Conservation (phyloP, 148 eudicot genomes). For the Polygonum aviculare region DNA sequence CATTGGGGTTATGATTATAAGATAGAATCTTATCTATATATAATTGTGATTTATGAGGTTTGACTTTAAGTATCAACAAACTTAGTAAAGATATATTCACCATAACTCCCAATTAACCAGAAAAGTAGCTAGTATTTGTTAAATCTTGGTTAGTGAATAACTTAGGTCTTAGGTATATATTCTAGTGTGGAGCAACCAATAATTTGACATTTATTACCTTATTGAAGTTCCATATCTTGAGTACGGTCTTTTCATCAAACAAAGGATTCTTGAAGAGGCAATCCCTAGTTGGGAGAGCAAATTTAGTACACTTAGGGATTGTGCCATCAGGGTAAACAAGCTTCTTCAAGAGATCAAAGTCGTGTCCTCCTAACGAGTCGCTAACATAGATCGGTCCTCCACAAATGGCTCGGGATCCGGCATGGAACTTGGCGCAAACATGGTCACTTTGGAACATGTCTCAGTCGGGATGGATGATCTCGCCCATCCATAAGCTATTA, state of each 20-base stretch:
- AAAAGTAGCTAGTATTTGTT: too few relatives aligned
- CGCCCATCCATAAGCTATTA: constrained; percentile 73
- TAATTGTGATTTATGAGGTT: too few relatives aligned
- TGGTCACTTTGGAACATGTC: constrained; percentile 69
- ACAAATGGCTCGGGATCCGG: constrained; percentile 60
- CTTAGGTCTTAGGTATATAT: too few relatives aligned
- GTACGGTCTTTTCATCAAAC: constrained; percentile 37
- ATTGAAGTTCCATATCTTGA: constrained; percentile 68
- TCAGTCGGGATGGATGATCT: constrained; percentile 67
- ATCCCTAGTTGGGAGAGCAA: constrained; percentile 61
- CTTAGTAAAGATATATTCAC: too few relatives aligned
- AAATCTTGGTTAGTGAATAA: too few relatives aligned
- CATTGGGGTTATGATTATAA: too few relatives aligned
- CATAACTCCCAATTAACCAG: too few relatives aligned
- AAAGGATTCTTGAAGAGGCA: constrained; percentile 57
- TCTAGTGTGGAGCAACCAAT: too few relatives aligned
- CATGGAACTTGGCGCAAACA: constrained; percentile 48
- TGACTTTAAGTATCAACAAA: too few relatives aligned
- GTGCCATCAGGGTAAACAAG: constrained; percentile 58
- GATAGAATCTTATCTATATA: too few relatives aligned
- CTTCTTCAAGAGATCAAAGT: constrained; percentile 44
- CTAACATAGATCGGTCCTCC: constrained; percentile 61
- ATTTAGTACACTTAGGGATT: constrained; percentile 43
- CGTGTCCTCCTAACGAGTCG: constrained; percentile 50
- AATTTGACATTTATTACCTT: background rate